Evolutionary conservation across 768 basidiomycete species (phyloP), one percentile per base, ranked within the genome.

Genomic region (Podaxis sp.): DNA sequence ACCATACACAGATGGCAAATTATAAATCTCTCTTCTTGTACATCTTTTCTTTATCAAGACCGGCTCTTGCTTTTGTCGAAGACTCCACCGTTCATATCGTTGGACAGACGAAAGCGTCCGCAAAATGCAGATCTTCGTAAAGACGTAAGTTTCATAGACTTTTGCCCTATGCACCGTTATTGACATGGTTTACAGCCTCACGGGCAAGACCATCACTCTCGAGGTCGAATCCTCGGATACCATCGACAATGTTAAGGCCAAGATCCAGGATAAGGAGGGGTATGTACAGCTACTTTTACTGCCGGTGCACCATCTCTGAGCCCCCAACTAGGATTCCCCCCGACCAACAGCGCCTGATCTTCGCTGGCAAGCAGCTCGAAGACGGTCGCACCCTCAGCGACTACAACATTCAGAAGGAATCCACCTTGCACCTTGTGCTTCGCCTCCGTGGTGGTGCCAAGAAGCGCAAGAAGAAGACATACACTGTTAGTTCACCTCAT

Each of bases 381-480:
- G 97, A 99, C 79, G 97, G 97, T 66, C 91, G 95, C 76, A 98
- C 92, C 65, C 89, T 95, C 65, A 90, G 79, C 75, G 93, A 94
- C 81, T 96, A 96, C 79, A 96, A 96, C 83, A 96, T 99, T 74
- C 97, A 98, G 82, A 98, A 98, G 85, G 96, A 98, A 81, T 97
- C 95, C 36, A 98, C 96, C 65, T 91, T 99, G 63, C 96, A 98
- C 79, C 78, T 98, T 68, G 96, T 98, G 67, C 89, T 98, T 70
- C 91, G 97, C 72, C 91, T 99, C 57, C 93, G 96, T 80, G 97
- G 97, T 85, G 97, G 97, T 86, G 94, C 89, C 69, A 98, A 98
- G 89, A 98, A 98, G 88, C 90, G 96, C 77, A 98, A 98, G 89
- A 99, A 98, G 86, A 98, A 98, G 87, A 95, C 94, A 59, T 98